Conservation (phyloP, 148 eudicot genomes). For the Chenopodium suecicum region DNA sequence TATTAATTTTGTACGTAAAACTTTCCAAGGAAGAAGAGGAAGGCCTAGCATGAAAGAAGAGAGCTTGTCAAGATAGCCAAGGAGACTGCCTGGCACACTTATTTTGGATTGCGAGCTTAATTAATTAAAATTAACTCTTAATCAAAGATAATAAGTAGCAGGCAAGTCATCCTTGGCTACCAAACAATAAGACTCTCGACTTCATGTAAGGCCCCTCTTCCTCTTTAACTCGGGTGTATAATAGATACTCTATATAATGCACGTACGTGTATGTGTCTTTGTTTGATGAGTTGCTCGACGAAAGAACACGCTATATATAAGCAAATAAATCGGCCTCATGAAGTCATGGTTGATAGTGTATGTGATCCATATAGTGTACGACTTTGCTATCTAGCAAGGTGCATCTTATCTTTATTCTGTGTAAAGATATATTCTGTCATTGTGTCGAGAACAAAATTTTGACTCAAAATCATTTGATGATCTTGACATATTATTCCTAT, state of each 20-base stretch:
- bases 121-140: neutral
- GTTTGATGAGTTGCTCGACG: neutral
- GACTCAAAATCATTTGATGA: neutral
- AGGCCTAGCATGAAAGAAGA: slow-evolving; percentile 29
- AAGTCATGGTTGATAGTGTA: neutral
- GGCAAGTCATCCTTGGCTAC: slow-evolving; percentile 52
- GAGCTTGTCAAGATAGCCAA: slow-evolving; percentile 37
- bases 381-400: neutral
- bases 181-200: slow-evolving; percentile 28
- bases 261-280: neutral
- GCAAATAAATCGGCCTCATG: neutral
- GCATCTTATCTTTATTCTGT: neutral
- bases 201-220: slow-evolving; percentile 31
- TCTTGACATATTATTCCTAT: neutral
- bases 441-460: neutral
- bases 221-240: neutral
- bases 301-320: too few species aligned
- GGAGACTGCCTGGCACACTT: slow-evolving; percentile 29
- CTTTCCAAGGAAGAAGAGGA: slow-evolving; percentile 4
- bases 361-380: neutral
- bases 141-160: neutral
- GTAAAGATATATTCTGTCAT: neutral
- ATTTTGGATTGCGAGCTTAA: neutral
- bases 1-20: too few species aligned
- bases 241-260: neutral